phyloP scores from a whole-genome alignment of 75 land plant species.

The Cunninghamia lanceolata region DNA sequence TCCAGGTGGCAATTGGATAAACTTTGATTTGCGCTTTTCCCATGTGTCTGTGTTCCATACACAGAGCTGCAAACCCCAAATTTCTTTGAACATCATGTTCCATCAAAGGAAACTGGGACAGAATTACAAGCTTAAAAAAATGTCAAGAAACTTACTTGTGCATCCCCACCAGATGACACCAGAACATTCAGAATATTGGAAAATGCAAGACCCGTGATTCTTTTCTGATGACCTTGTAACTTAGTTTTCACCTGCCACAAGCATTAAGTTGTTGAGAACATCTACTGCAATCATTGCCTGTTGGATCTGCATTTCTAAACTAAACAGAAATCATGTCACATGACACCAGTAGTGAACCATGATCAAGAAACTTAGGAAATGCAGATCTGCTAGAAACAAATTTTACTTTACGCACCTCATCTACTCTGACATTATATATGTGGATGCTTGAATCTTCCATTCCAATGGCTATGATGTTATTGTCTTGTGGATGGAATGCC shows the following conservation, averaged over 20 bases:
- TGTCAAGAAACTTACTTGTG: slow-evolving; percentile 11
- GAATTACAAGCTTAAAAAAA: not conserved
- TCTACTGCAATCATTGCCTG: not conserved
- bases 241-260: slow-evolving; percentile 19
- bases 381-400: not conserved
- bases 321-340: not conserved
- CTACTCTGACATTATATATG: slow-evolving; percentile 65
- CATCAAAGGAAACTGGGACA: not conserved
- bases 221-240: slow-evolving; percentile 28
- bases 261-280: not conserved
- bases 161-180: slow-evolving; percentile 27
- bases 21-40: slow-evolving; percentile 63
- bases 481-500: slow-evolving; percentile 71
- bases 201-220: slow-evolving; percentile 26
- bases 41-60: slow-evolving; percentile 74
- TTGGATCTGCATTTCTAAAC: not conserved
- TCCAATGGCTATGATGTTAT: slow-evolving; percentile 69
- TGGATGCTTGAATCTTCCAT: slow-evolving; percentile 71
- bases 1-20: slow-evolving; percentile 60
- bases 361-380: not conserved
- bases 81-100: not conserved
- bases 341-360: not conserved
- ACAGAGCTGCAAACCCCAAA: slow-evolving; percentile 49
- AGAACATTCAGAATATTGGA: slow-evolving; percentile 15
- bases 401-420: slow-evolving; percentile 38